Percentiles rank a stretch among this genome's conserved stretches.
phyloP scores from a whole-genome alignment of 2,329 filamentous ascomycete species.

The Didymella exigua region DNA sequence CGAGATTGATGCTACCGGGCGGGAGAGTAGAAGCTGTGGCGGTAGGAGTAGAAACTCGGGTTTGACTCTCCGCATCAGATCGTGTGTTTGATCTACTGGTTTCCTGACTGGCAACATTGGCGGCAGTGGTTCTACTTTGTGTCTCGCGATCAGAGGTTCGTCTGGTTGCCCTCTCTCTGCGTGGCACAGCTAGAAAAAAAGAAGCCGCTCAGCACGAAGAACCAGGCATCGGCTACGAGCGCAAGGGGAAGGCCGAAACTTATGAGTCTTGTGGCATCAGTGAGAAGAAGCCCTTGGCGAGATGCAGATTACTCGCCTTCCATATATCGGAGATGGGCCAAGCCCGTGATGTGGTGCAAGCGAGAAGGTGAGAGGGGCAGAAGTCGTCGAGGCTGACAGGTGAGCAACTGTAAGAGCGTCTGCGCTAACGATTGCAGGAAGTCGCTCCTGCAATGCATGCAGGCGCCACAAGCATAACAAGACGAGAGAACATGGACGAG shows the following conservation, averaged over 20 bases:
- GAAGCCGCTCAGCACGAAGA: background rate
- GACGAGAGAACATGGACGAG: no score
- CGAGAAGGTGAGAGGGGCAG: background rate
- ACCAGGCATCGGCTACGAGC: background rate
- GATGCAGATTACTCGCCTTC: background rate
- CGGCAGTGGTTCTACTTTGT: background rate
- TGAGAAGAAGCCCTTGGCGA: no score
- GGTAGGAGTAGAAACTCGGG: background rate
- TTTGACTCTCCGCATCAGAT: background rate
- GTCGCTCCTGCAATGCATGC: background rate
- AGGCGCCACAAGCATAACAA: background rate
- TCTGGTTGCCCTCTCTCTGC: background rate
- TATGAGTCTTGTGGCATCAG: no score
- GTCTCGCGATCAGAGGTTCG: background rate
- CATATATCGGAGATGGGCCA: no score
- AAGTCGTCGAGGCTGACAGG: background rate
- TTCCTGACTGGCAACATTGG: background rate
- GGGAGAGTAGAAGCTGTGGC: background rate
- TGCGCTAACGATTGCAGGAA: conserved; percentile 1
- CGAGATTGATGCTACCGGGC: background rate
- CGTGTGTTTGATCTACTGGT: background rate
- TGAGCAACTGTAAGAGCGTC: background rate
- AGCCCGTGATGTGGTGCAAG: background rate
- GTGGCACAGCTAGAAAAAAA: background rate
- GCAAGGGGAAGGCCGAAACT: background rate